Percentiles rank a stretch among this genome's conserved stretches.
Conservation (phyloP, 2,329 filamentous ascomycete genomes). For the Stachybotrys chartarum region DNA sequence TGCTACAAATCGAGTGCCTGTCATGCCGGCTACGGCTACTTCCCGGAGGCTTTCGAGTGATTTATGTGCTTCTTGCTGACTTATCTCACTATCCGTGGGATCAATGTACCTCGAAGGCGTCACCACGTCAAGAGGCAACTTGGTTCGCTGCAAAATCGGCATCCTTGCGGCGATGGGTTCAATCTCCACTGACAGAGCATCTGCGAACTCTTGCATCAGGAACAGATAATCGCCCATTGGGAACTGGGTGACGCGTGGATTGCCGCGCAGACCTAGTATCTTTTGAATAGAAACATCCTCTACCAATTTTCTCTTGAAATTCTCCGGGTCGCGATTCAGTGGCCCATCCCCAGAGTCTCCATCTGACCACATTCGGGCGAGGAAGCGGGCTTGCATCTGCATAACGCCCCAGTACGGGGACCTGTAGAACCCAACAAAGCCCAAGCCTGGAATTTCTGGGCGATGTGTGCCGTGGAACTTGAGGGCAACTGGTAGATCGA, state of each 20-base stretch:
- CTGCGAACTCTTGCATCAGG: slow-evolving; percentile 63
- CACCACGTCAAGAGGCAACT: slow-evolving; percentile 42
- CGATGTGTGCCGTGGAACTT: slow-evolving; percentile 61
- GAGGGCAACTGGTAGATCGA: slow-evolving; percentile 56
- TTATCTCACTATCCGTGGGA: slow-evolving; percentile 26
- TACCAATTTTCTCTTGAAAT: slow-evolving; percentile 31
- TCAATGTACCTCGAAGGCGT: slow-evolving; percentile 49
- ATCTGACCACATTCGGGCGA: slow-evolving; percentile 53
- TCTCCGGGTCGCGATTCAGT: slow-evolving; percentile 7
- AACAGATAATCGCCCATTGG: slow-evolving; percentile 79
- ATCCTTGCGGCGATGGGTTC: slow-evolving; percentile 18
- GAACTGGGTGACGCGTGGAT: slow-evolving; percentile 57
- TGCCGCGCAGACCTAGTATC: slow-evolving; percentile 43
- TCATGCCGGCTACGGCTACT: slow-evolving; percentile 33
- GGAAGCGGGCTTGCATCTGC: slow-evolving; percentile 73
- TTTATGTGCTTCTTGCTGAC: slow-evolving; percentile 27
- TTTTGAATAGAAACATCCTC: slow-evolving; percentile 36
- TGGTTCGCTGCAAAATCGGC: slow-evolving; percentile 29
- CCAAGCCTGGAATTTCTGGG: slow-evolving; percentile 53
- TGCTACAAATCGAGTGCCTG: slow-evolving; percentile 46
- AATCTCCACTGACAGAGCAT: slow-evolving; percentile 46
- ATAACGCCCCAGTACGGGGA: slow-evolving; percentile 82
- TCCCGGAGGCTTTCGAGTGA: slow-evolving; percentile 40
- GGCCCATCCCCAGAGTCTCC: background rate
- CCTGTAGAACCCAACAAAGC: slow-evolving; percentile 78